phyloP scores from a whole-genome alignment of 371 early-diverging fungal species.

The Mortierella sp. region DNA sequence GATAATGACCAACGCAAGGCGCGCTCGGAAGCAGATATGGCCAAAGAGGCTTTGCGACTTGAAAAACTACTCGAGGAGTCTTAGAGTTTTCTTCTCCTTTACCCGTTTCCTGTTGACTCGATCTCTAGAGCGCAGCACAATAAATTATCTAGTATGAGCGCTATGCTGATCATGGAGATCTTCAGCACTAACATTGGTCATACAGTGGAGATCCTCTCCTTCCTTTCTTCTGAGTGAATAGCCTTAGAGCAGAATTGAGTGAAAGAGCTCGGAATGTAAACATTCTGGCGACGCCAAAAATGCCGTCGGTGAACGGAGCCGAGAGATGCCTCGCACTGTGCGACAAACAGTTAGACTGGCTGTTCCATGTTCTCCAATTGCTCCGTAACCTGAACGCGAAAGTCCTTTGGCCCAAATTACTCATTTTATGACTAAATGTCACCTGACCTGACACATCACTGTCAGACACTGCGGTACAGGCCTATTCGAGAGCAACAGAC shows the following conservation, averaged over 20 bases:
- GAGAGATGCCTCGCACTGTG: no score
- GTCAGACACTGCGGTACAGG: not conserved
- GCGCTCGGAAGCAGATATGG: conserved; percentile 82
- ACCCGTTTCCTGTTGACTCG: not conserved
- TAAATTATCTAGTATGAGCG: not conserved
- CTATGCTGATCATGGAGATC: not conserved
- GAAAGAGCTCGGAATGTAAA: no score
- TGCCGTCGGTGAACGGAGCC: no score
- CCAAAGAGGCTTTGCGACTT: conserved; percentile 72
- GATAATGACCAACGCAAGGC: conserved; percentile 80
- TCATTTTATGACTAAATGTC: not conserved
- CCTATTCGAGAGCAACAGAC: not conserved
- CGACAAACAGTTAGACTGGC: no score
- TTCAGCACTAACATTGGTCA: not conserved
- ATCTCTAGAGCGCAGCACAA: not conserved
- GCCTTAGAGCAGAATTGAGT: no score
- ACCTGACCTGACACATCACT: not conserved
- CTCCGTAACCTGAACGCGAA: not conserved
- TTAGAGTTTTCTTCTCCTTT: not conserved
- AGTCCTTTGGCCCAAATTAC: not conserved
- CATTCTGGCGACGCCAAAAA: no score
- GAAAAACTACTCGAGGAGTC: conserved; percentile 60
- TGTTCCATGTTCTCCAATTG: no score
- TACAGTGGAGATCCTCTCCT: not conserved
- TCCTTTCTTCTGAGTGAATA: not conserved